These are phyloP conservation scores for Suillus clintonianus DNA, from an alignment of 768 basidiomycete genomes.

Conservation along the genomic window DNA sequence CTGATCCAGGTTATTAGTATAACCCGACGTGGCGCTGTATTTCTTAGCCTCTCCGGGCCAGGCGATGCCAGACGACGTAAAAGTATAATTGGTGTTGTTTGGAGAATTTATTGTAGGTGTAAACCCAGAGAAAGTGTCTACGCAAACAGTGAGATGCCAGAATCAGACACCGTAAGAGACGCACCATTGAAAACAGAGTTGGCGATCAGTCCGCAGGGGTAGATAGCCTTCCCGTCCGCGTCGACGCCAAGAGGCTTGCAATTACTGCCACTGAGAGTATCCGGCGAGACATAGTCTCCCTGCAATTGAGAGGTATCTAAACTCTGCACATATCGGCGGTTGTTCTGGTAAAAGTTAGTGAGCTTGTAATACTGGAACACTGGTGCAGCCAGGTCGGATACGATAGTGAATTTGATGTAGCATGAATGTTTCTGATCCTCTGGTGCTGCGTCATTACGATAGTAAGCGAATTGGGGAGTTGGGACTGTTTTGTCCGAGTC, in stretches of 20 bases:
- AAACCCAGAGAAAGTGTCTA: conserved; percentile 81
- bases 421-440: conserved; percentile 61
- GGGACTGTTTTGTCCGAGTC: conserved; percentile 46
- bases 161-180: conserved; percentile 16
- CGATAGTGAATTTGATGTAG: conserved; percentile 79
- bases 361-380: conserved; percentile 97
- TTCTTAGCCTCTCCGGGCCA: conserved; percentile 96
- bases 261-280: conserved; percentile 63
- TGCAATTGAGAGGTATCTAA: conserved; percentile 81
- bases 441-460: conserved; percentile 48
- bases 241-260: conserved; percentile 84
- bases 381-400: conserved; percentile 67
- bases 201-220: conserved; percentile 96
- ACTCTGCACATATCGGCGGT: conserved; percentile 95
- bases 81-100: conserved; percentile 57
- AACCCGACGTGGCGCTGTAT: conserved; percentile 63
- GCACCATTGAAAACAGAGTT: conserved; percentile 95
- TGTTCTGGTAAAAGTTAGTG: conserved; percentile 98
- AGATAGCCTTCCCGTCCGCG: conserved; percentile 59
- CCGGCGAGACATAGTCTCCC: conserved; percentile 58
- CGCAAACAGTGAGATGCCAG: background rate
- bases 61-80: conserved; percentile 82
- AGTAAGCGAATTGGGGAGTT: conserved; percentile 76
- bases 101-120: conserved; percentile 44
- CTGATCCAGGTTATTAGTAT: conserved; percentile 52